A percentile compares a stretch with the other conserved stretches of the same genome.
Conservation (phyloP, 1,284 basidiomycete species). For the Mycosarcoma maydis region DNA sequence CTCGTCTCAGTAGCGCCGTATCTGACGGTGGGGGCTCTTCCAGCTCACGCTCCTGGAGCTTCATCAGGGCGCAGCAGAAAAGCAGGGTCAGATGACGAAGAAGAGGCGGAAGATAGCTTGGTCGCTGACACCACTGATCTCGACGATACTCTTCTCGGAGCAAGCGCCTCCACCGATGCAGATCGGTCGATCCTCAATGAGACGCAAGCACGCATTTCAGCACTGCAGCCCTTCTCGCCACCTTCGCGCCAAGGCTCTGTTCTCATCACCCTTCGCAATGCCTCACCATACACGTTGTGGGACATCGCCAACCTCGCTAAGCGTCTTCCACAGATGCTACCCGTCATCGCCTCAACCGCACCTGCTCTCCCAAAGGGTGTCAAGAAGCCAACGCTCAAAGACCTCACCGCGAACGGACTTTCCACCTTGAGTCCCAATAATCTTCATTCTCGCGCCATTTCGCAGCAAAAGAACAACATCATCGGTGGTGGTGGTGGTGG, state of each 20-base stretch:
- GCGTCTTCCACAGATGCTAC: constrained; percentile 69
- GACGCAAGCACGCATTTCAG: constrained; percentile 67
- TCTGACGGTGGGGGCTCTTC: constrained; percentile 69
- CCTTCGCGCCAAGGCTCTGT: constrained; percentile 71
- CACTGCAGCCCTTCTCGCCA: constrained; percentile 67
- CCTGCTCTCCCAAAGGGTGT: constrained; percentile 53
- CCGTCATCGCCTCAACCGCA: constrained; percentile 69
- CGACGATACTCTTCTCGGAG: constrained; percentile 1
- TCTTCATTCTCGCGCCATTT: constrained; percentile 21
- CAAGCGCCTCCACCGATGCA: constrained; percentile 11
- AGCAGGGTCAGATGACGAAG: constrained; percentile 32
- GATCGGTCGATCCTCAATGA: constrained; percentile 53
- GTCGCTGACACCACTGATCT: constrained; percentile 14
- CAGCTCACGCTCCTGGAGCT: constrained; percentile 42
- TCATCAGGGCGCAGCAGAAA: constrained; percentile 56
- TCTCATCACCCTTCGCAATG: constrained; percentile 88
- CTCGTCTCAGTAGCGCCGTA: constrained; percentile 78
- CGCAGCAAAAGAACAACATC: background rate
- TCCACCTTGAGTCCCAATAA: constrained; percentile 31
- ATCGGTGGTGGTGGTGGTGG: constrained; percentile 4
- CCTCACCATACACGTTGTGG: constrained; percentile 89
- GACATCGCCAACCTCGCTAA: constrained; percentile 67
- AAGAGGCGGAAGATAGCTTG: constrained; percentile 15
- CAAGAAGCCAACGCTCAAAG: constrained; percentile 41
- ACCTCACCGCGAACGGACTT: constrained; percentile 28